Percentiles rank a stretch among this genome's conserved stretches.
These are phyloP conservation scores for Colletotrichum horii DNA, from an alignment of 2,329 filamentous ascomycete genomes.

Conservation along the genomic window DNA sequence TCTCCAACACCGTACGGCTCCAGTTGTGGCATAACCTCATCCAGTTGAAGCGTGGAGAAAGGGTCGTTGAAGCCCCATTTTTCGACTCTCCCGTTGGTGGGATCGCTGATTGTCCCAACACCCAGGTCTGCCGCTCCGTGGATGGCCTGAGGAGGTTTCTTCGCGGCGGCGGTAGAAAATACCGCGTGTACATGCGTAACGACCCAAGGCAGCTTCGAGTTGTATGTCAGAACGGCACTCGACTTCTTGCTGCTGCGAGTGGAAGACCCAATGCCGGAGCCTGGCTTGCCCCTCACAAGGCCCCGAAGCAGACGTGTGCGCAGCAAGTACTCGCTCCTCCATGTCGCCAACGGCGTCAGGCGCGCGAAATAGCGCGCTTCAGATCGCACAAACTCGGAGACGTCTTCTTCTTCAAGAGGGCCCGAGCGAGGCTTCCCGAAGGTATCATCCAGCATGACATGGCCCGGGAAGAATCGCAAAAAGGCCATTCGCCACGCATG, in stretches of 20 bases:
- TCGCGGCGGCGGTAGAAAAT: slow-evolving; percentile 64
- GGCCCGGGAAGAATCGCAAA: slow-evolving; percentile 85
- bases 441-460: slow-evolving; percentile 57
- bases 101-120: slow-evolving; percentile 81
- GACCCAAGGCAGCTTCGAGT: slow-evolving; percentile 79
- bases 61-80: slow-evolving; percentile 83
- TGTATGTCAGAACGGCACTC: slow-evolving; percentile 82
- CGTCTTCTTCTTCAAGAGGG: slow-evolving; percentile 49
- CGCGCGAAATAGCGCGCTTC: slow-evolving; percentile 83
- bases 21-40: slow-evolving; percentile 76
- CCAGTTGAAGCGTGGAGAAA: slow-evolving; percentile 76
- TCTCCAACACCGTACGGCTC: slow-evolving; percentile 79
- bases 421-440: slow-evolving; percentile 38
- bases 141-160: slow-evolving; percentile 78
- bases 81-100: slow-evolving; percentile 75
- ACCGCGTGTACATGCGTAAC: slow-evolving; percentile 81
- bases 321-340: slow-evolving; percentile 94
- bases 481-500: slow-evolving; percentile 96
- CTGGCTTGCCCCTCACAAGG: slow-evolving; percentile 80
- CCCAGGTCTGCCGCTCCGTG: slow-evolving; percentile 84
- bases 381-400: slow-evolving; percentile 64
- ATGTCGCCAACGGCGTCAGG: slow-evolving; percentile 84
- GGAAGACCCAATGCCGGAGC: slow-evolving; percentile 60
- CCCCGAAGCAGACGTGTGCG: slow-evolving; percentile 84
- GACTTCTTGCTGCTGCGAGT: slow-evolving; percentile 64